Conservation (phyloP, 345 rosid species). For the Gossypium thurberi region DNA sequence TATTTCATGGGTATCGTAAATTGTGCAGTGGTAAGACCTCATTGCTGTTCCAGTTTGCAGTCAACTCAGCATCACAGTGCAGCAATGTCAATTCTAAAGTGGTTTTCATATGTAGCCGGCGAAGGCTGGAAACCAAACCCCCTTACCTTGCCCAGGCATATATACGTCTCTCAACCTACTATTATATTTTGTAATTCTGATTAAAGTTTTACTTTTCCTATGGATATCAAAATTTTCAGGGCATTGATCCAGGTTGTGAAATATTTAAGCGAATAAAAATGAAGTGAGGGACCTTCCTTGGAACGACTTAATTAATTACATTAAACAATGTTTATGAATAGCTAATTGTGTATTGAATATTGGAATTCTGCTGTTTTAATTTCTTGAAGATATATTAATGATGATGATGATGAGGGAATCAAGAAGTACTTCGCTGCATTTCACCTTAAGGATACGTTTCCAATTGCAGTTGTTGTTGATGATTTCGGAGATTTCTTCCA, state of each 20-base stretch:
- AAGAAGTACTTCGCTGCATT: conserved; percentile 82
- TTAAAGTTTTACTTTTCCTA: not conserved
- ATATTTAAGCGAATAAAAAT: conserved; percentile 58
- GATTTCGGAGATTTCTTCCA: conserved; percentile 69
- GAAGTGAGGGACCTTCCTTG: conserved; percentile 42
- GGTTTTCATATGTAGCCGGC: conserved; percentile 65
- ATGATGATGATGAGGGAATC: conserved; percentile 70
- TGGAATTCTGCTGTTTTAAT: not conserved
- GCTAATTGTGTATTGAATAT: not conserved
- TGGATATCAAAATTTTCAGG: conserved; percentile 30
- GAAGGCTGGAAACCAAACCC: conserved; percentile 51
- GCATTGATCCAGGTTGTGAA: conserved; percentile 54
- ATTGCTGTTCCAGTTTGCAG: conserved; percentile 68
- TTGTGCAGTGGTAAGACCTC: conserved; percentile 80
- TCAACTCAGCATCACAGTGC: conserved; percentile 34
- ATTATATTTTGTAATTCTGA: not conserved
- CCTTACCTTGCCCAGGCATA: conserved; percentile 67
- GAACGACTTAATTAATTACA: not conserved
- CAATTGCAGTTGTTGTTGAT: conserved; percentile 58
- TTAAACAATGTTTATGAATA: not conserved
- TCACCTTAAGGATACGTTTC: conserved; percentile 53
- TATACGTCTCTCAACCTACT: not conserved
- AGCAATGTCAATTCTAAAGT: conserved; percentile 28
- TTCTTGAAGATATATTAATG: conserved; percentile 60
- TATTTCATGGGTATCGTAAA: not conserved